Evolutionary conservation across 495 filamentous ascomycete species (phyloP), one percentile per base, ranked within the genome.

Genomic region (Penicillium manginii): DNA sequence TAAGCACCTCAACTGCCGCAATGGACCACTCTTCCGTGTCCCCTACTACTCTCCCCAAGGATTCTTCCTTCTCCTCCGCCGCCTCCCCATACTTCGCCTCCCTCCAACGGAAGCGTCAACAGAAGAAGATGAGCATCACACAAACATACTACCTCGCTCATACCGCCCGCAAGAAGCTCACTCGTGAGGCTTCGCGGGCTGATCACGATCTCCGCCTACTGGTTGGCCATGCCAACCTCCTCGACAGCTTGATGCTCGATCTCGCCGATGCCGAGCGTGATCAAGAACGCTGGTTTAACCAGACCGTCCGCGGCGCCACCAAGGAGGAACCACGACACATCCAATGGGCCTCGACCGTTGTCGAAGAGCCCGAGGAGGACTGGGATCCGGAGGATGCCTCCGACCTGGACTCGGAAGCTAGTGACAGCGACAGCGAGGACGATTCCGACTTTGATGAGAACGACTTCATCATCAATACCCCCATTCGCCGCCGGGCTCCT

Each of bases 251-350:
- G 63, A 98, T 97, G 94, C 80, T 97, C 59, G 92, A 96, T 70
- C 90, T 98, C 17, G 86, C 90, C 73, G 90, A 96, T 40, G 94
- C 96, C 68, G 96, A 98, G 80, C 84, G 86, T 59, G 92, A 98
- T 72, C 94, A 98, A 74, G 94, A 98, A 76, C 88, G 83, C 53
- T 98, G 96, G 96, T 98, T 97, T 87, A 92, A 97, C 84, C 87
- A 93, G 76, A 91, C 90, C 58, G 91, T 97, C 75, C 85, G 81
- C 71, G 89, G 88, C 65, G 91, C 90, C 64, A 75, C 73, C 73
- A 78, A 81, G 66, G 81, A 83, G 59, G 76, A 81, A 52, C 81
- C 87, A 43, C 81, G 80, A 64, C 91, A 91, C 81, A 86, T 96
- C 69, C 88, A 93, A 85, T 96, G 91, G 91, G 88, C 90, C 43